Evolutionary conservation across 2,329 filamentous ascomycete species (phyloP), one percentile per base, ranked within the genome.

Genomic region (Emergomyces africanus): DNA sequence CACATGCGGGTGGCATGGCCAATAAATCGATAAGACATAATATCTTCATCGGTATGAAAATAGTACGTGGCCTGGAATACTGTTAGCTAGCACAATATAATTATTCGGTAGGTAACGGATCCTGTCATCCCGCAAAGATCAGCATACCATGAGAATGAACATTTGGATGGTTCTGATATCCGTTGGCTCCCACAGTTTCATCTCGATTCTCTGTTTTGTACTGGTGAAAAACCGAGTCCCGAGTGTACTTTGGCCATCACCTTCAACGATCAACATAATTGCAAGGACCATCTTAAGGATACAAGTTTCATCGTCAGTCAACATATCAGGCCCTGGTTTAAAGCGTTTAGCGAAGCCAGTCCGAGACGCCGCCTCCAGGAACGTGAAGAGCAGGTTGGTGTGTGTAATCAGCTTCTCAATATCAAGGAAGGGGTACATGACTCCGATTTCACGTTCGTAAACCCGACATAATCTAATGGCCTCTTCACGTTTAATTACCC

Each of bases 381-480:
- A 94, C 0, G 82, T 78, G 59, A 85, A 86, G 0, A 96, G 75
- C 61, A 80, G 79, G 62, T 82, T 84, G 6, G 86, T 85, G 69
- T 95, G 88, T 5, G 78, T 77, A 42, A 88, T 84, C 44, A 95
- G 77, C 48, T 80, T 79, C 48, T 87, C 82, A 41, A 95, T 87
- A 64, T 89, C 82, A 53, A 95, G 72, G 3, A 96, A 82, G 0
- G 92, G 92, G 70, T 95, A 96, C 89, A 96, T 95, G 66, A 92
- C 82, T 49, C 89, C 89, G 66, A 95, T 86, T 70, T 96, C 91
- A 66, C 96, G 90, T 64, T 95, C 88, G 68, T 94, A 92, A 0
- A 95, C 77, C 15, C 83, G 80, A 64, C 89, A 89, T 15, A 96
- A 75, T 1, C 89, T 83, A 23, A 92, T 72, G 66, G 94, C 89